Evolutionary conservation across 345 rosid genomes (phyloP), one percentile per base, ranked within the genome.

Genomic region (Cardamine occulta): DNA sequence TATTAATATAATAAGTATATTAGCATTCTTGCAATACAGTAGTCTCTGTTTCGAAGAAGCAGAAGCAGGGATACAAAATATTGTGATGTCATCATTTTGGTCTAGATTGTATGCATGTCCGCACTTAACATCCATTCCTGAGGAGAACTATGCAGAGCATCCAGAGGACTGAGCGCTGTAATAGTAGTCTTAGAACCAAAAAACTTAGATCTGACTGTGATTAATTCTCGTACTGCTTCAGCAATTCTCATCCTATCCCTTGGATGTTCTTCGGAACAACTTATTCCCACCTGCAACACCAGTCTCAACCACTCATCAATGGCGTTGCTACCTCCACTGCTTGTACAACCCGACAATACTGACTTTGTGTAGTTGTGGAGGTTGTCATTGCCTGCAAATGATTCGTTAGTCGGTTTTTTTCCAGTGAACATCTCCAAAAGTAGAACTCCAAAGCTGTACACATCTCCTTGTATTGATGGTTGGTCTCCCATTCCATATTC

Each of bases 401-500:
- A 69, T 12, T 39, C 35, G 8, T 81, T 29, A 7, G 79, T 83
- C 0, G 88, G 86, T 37, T 77, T 67, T 35, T 77, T 85, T 7
- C 82, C 74, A 1, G 77, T 78, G 23, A 83, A 81, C 78, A 83
- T 83, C 55, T 83, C 88, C 76, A 82, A 44, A 13, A 83, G 42
- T 39, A 80, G 69, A 55, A 81, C 4, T 40, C 83, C 83, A 60
- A 75, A 80, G 70, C 83, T 85, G 67, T 85, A 82, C 56, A 78
- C 77, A 65, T 83, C 84, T 35, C 84, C 81, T 28, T 48, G 47
- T 48, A 70, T 75, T 49, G 86, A 80, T 39, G 82, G 79, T 31
- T 78, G 67, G 19, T 66, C 62, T 54, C 85, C 85, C 70, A 63
- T 81, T 55, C 86, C 86, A 55, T 85, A 85, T 60, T 82, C 83